These are phyloP conservation scores for Hypoxylon intermedium DNA, from an alignment of 495 filamentous ascomycete species.

Conservation along the genomic window DNA sequence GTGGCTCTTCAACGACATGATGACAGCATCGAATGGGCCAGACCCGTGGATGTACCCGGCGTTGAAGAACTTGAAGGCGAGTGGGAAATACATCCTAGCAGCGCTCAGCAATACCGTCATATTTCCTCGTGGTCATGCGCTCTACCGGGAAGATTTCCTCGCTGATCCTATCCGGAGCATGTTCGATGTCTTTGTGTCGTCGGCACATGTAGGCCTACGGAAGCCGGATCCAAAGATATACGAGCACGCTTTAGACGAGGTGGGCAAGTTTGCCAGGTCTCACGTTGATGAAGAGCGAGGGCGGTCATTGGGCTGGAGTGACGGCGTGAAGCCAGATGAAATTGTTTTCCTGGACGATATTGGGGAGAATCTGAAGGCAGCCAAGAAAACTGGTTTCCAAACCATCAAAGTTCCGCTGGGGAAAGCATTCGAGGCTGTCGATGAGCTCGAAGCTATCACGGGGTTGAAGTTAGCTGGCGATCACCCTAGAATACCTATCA, in stretches of 20 bases:
- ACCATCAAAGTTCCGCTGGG: slow-evolving; percentile 87
- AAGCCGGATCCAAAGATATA: slow-evolving; percentile 90
- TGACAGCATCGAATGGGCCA: slow-evolving; percentile 70
- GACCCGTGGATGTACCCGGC: slow-evolving; percentile 91
- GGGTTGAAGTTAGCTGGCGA: slow-evolving; percentile 54
- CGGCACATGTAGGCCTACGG: slow-evolving; percentile 83
- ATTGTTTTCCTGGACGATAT: slow-evolving; percentile 95
- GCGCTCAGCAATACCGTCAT: slow-evolving; percentile 89
- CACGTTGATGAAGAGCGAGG: slow-evolving; percentile 47
- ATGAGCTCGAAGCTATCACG: slow-evolving; percentile 58
- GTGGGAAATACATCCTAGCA: slow-evolving; percentile 72
- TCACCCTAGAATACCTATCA: slow-evolving; percentile 54
- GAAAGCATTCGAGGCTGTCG: slow-evolving; percentile 73
- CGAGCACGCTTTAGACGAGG: slow-evolving; percentile 68
- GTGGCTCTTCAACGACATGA: slow-evolving; percentile 91
- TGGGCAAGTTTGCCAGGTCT: slow-evolving; percentile 64
- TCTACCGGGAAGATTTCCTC: slow-evolving; percentile 45
- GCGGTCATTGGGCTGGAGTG: slow-evolving; percentile 53
- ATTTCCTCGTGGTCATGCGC: slow-evolving; percentile 73
- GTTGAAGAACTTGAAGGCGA: slow-evolving; percentile 69
- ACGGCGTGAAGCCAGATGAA: slow-evolving; percentile 67
- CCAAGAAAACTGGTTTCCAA: slow-evolving; percentile 73
- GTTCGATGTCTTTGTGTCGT: slow-evolving; percentile 86
- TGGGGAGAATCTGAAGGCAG: slow-evolving; percentile 87
- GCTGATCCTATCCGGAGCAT: slow-evolving; percentile 59